Conservation (phyloP, 176 grass and related monocot species). For the Hordeum vulgare region MorexV3_pseudomolecules_assembly NC_058518.1:361769165-361769664, state of each 20-base stretch:
- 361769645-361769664: slow-evolving; percentile 13
- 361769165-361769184: slow-evolving; percentile 3
- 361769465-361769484: neutral
- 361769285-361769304: neutral
- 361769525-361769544: neutral
- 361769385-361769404: neutral
- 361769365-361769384: neutral
- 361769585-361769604: slow-evolving; percentile 5
- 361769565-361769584: slow-evolving; percentile 1
- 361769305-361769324: neutral
- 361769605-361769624: neutral
- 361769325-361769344: neutral
- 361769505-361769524: neutral
- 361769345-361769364: neutral
- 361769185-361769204: neutral
- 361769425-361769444: neutral
- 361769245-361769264: neutral
- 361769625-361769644: neutral
- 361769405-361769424: neutral
- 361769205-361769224: neutral
- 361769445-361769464: neutral
- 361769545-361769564: neutral
- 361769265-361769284: neutral
- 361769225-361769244: neutral
- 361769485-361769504: neutral